Evolutionary conservation across 2,329 filamentous ascomycete species (phyloP), one percentile per base, ranked within the genome.

Genomic region (Piedraia hortae): DNA sequence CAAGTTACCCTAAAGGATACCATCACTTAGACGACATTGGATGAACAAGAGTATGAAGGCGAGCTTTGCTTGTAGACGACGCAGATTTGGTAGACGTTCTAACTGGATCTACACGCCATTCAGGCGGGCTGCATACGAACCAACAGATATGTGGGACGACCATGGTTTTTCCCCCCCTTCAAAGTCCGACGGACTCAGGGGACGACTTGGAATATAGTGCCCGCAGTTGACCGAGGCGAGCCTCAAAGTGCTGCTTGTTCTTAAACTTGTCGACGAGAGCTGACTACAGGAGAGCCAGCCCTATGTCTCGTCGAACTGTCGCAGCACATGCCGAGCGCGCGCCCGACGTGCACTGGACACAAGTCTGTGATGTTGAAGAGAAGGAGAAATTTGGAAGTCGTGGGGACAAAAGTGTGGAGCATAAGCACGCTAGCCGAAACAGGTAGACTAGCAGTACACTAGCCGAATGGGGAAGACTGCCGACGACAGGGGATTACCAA

Each of bases 231-330:
- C 58, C 41, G 49, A 59, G 66, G 39, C 20, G 29, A 32, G 36
- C 24, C 36, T 38, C 52, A 45, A 48, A 53, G 51, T 32, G 18
- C 31, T 50, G 48, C 52, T 85, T 61, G 41, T 47, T 90, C 69
- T 88, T 47, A 74, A 69, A 85, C 67, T 73, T 85, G 78, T 89
- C 75, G 72, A 78, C 74, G 65, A 70, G 72, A 80, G 50, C 75
- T 7, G 15, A n/a, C 10, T 23, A 18, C 61, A 66, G 74, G 66
- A 67, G 75, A 44, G 47, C 52, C 60, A 13, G 64, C 75, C 74
- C 72, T 73, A 82, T 63, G 66, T 82, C 73, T 33, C 62, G 72
- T 60, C 50, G n/a, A 60, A 58, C 80, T 73, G 48, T 82, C 74
- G 66, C 60, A 56, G 59, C 60, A 55, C 57, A n/a, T 51, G 40